Percentiles rank a stretch among this genome's conserved stretches.
These are phyloP conservation scores for Euryodendron excelsum DNA, from an alignment of 148 eudicot species.

Conservation along the genomic window DNA sequence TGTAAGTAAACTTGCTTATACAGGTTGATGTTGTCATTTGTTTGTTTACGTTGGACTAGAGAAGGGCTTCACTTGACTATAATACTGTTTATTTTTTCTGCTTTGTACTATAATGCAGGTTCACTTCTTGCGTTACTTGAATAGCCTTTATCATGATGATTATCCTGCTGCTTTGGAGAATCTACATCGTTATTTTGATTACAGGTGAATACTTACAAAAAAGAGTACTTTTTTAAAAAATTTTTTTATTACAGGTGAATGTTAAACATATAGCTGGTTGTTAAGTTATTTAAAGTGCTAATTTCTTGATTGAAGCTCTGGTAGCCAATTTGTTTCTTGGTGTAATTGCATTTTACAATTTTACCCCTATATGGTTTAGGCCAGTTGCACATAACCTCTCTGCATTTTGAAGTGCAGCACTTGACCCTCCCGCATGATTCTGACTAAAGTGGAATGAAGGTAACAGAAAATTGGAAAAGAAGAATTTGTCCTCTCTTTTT, in stretches of 20 bases:
- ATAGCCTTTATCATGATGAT: slow-evolving; percentile 89
- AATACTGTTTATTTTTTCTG: not conserved
- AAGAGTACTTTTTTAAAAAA: too few relatives aligned
- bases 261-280: not conserved
- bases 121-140: slow-evolving; percentile 87
- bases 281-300: not conserved
- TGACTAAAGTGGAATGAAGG: too few relatives aligned
- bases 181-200: slow-evolving; percentile 98
- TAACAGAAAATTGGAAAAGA: too few relatives aligned
- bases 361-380: too few relatives aligned
- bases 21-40: slow-evolving; percentile 1
- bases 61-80: not conserved
- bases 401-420: too few relatives aligned
- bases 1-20: slow-evolving; percentile 44
- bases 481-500: too few relatives aligned
- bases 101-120: slow-evolving; percentile 45
- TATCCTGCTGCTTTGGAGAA: slow-evolving; percentile 91
- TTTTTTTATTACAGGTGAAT: too few relatives aligned
- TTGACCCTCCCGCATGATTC: too few relatives aligned
- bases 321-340: not conserved
- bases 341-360: too few relatives aligned
- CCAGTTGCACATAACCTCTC: too few relatives aligned
- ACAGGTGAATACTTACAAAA: too few relatives aligned
- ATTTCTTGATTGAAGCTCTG: not conserved
- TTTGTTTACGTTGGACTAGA: not conserved